Evolutionary conservation across 208 protist species (phyloP).

Genomic region (Trypanosoma melophagium): DNA sequence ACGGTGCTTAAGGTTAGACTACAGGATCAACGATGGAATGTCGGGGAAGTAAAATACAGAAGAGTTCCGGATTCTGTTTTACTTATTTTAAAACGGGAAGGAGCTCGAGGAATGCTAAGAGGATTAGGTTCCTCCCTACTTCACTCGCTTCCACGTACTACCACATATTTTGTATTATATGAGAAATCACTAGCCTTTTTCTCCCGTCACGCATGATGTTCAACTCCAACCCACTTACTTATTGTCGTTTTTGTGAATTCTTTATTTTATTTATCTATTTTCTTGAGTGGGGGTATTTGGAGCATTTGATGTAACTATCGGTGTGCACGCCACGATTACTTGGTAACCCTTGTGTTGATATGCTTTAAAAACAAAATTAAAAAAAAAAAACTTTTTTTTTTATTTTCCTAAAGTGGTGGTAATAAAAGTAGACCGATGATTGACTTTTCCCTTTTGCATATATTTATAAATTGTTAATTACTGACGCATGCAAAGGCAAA

Average conservation of each 20-base stretch:
- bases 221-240: neutral
- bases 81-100: slow-evolving; percentile 63
- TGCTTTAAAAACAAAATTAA: no score
- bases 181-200: slow-evolving; percentile 64
- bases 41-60: slow-evolving; percentile 63
- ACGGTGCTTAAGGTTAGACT: slow-evolving; percentile 72
- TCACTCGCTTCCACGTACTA: slow-evolving; percentile 73
- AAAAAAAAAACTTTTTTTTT: no score
- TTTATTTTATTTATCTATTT: neutral
- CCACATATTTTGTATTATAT: slow-evolving; percentile 78
- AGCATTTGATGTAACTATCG: no score
- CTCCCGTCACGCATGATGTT: slow-evolving; percentile 12
- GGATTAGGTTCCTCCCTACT: slow-evolving; percentile 64
- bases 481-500: no score
- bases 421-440: no score
- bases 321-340: no score
- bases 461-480: no score
- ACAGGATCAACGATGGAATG: slow-evolving; percentile 72
- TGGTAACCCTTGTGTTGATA: no score
- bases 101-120: slow-evolving; percentile 62
- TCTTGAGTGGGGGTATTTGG: no score
- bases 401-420: no score
- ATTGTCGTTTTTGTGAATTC: neutral
- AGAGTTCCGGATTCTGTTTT: slow-evolving; percentile 44
- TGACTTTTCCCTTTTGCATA: no score